These are phyloP conservation scores for Salvia rosmarinus DNA, from an alignment of 257 asterid genomes.

Conservation along the genomic window DNA sequence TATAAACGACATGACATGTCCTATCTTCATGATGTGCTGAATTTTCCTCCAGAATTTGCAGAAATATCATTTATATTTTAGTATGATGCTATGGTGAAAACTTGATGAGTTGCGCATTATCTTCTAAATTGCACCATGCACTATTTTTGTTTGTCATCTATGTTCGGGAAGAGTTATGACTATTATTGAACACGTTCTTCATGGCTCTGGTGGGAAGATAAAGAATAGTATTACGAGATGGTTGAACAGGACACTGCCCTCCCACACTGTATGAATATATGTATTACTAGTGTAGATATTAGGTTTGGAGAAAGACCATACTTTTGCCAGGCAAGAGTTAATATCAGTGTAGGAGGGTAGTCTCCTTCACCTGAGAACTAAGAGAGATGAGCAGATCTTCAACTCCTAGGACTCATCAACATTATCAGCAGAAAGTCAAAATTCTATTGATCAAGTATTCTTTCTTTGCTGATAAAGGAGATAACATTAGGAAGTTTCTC, in stretches of 20 bases:
- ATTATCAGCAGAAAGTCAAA: constrained; percentile 1
- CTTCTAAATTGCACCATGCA: too few species aligned
- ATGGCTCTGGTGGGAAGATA: constrained; percentile 1
- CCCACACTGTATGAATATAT: neutral
- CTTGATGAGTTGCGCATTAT: too few species aligned
- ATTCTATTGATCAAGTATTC: neutral
- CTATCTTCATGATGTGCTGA: neutral
- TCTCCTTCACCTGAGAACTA: constrained; percentile 20
- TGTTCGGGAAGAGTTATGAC: neutral
- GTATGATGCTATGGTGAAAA: too few species aligned
- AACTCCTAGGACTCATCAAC: neutral
- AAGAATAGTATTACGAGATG: neutral
- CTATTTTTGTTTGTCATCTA: too few species aligned
- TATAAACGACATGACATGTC: neutral
- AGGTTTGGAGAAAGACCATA: neutral
- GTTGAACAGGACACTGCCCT: neutral
- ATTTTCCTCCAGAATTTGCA: neutral
- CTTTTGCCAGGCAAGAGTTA: constrained; percentile 1
- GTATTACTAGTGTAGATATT: neutral
- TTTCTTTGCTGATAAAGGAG: too few species aligned
- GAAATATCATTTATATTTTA: neutral
- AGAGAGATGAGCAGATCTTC: neutral
- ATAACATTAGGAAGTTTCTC: constrained; percentile 4
- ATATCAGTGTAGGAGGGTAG: neutral
- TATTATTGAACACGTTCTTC: neutral